Evolutionary conservation across 352 stramenopile genomes (phyloP).

Genomic region (Phytophthora fragariae): DNA sequence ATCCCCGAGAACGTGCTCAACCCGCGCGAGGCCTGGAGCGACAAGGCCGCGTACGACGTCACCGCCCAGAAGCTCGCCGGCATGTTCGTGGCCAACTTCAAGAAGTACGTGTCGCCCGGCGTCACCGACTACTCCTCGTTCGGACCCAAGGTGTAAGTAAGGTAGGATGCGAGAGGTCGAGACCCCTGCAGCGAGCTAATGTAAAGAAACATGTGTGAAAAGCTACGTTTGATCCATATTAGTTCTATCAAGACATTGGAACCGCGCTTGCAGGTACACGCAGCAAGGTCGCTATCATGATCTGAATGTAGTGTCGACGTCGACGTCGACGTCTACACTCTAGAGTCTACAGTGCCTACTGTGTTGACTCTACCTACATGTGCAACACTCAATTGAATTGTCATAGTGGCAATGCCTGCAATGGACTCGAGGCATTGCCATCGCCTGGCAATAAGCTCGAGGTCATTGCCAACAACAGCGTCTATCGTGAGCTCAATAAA

Average conservation of each 20-base stretch:
- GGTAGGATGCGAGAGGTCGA: conserved; percentile 17
- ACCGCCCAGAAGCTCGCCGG: conserved; percentile 93
- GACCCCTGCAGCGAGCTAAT: conserved; percentile 27
- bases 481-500: neutral
- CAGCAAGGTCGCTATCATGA: no score
- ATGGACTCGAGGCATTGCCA: no score
- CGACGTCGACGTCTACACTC: no score
- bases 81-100: conserved; percentile 98
- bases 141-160: conserved; percentile 88
- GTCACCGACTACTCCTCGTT: conserved; percentile 96
- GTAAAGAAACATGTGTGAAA: conserved; percentile 11
- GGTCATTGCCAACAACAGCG: neutral
- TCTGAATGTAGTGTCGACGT: neutral
- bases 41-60: conserved; percentile 93
- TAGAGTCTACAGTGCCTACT: no score
- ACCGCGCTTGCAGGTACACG: no score
- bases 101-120: conserved; percentile 95
- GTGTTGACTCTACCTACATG: no score
- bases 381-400: no score
- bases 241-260: no score
- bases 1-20: conserved; percentile 93
- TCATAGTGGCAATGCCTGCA: neutral
- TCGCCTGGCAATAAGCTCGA: no score
- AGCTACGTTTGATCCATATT: neutral
- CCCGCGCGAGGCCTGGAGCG: conserved; percentile 93